Evolutionary conservation across 2,329 filamentous ascomycete species (phyloP).

Genomic region (Sclerotinia nivalis): DNA sequence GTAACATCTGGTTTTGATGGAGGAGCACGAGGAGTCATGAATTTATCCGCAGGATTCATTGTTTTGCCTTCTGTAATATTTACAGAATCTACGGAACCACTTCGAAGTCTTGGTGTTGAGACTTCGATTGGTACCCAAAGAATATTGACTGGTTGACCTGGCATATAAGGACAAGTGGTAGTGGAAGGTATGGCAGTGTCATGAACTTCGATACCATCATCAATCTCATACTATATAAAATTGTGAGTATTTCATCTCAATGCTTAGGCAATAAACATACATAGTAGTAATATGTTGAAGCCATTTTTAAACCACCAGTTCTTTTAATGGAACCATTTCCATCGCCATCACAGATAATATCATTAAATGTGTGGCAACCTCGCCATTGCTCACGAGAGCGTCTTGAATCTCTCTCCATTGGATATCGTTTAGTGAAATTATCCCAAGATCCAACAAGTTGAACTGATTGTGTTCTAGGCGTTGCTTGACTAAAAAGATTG

Average conservation of each 20-base stretch:
- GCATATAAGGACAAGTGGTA: conserved; percentile 78
- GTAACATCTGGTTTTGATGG: conserved; percentile 50
- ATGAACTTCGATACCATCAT: conserved; percentile 74
- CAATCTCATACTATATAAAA: conserved; percentile 72
- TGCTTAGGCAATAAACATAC: conserved; percentile 54
- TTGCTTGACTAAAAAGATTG: conserved; percentile 53
- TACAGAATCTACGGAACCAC: conserved; percentile 64
- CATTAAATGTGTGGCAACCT: conserved; percentile 82
- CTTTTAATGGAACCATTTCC: conserved; percentile 56
- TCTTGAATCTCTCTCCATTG: conserved; percentile 77
- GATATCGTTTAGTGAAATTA: conserved; percentile 79
- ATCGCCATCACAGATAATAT: conserved; percentile 78
- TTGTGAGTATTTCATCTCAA: conserved; percentile 34
- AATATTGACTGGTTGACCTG: conserved; percentile 84
- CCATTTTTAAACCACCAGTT: conserved; percentile 85
- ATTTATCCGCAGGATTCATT: conserved; percentile 77
- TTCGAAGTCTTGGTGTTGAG: conserved; percentile 58
- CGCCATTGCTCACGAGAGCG: conserved; percentile 78
- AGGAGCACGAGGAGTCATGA: conserved; percentile 64
- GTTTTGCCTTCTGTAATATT: conserved; percentile 64
- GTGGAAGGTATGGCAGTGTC: conserved; percentile 74
- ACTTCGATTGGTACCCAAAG: conserved; percentile 75
- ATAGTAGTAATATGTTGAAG: conserved; percentile 93
- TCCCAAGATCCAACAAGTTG: conserved; percentile 92
- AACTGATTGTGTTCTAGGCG: conserved; percentile 65